A percentile compares a stretch with the other conserved stretches of the same genome.
phyloP scores from a whole-genome alignment of 2,329 filamentous ascomycete genomes.

The Trichophyton verrucosum region DNA sequence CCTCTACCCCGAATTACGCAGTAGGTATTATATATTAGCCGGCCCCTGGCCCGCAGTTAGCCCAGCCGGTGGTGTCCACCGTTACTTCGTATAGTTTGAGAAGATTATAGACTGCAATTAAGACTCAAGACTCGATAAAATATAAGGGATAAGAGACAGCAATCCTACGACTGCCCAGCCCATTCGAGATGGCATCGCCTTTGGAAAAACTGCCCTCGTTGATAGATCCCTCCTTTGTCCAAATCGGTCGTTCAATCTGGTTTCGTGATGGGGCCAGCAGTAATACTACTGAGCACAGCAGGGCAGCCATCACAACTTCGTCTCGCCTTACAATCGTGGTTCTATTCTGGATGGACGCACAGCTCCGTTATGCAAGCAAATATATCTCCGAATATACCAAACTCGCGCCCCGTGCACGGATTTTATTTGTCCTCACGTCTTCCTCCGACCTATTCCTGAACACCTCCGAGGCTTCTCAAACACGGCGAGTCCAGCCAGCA shows the following conservation, averaged over 20 bases:
- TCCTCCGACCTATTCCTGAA: conserved; percentile 25
- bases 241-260: conserved; percentile 30
- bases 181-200: background rate
- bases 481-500: conserved; percentile 23
- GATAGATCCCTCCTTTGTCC: conserved; percentile 19
- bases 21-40: too few relatives aligned
- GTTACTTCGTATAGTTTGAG: too few relatives aligned
- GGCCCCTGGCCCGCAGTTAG: too few relatives aligned
- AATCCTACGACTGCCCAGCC: background rate
- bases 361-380: conserved; percentile 33
- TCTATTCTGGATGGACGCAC: conserved; percentile 39
- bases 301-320: background rate
- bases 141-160: background rate
- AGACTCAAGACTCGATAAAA: background rate
- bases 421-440: conserved; percentile 31
- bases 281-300: conserved; percentile 3
- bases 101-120: too few relatives aligned
- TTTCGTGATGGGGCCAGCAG: conserved; percentile 20
- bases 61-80: too few relatives aligned
- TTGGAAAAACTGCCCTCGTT: background rate
- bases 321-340: conserved; percentile 31
- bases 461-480: conserved; percentile 16
- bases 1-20: too few relatives aligned
- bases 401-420: conserved; percentile 32
- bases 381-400: conserved; percentile 35